Base-by-base conservation (phyloP, 2,329 filamentous ascomycete genomes). In the Colletotrichum eremochloae region DNA sequence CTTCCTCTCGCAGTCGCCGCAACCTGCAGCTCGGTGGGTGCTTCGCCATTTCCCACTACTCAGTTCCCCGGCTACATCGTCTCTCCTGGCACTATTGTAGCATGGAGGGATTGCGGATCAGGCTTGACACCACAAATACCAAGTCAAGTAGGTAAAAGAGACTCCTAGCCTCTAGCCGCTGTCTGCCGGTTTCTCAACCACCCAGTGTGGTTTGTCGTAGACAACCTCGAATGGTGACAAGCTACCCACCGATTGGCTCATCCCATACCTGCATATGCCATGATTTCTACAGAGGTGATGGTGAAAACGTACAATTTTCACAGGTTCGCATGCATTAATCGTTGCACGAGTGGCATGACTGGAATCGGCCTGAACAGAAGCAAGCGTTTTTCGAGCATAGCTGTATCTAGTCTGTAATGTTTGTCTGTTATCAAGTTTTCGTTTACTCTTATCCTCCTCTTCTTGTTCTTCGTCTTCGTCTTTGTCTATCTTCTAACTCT, bases 21-120 rank as follows among this genome's bases (percentile, higher is more conserved):
- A 65, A 42, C 20, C 38, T 24, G 52, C 52, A 58, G 38, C 24
- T 44, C 62, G 42, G 15, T 31, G 31, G 40, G n/a, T 29, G n/a
- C 18, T n/a, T 48, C 50, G n/a, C 29, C 42, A 8, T 24, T 3
- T 14, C 15, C 3, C n/a, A 36, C 18, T 12, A 36, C 18, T 12
- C 50, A 42, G 40, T 44, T 66, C 80, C 85, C 20, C 11, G 42
- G 9, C 29, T 5, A 46, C 8, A 31, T 18, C 20, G 29, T 33
- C 29, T 33, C 29, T 20, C 1, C 3, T 7, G 29, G 15, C 8
- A 1, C 3, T 33, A 14, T 53, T 4, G 29, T 14, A 31, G 50
- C 9, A 15, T 11, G 6, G 50, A 18, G 18, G 29, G 50, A 33
- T 18, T 31, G 15, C 6, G 7, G 29, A 53, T 0, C 50, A 33